Base-by-base conservation (phyloP, 2,329 filamentous ascomycete species). In the Paracoccidioides lutzii region DNA sequence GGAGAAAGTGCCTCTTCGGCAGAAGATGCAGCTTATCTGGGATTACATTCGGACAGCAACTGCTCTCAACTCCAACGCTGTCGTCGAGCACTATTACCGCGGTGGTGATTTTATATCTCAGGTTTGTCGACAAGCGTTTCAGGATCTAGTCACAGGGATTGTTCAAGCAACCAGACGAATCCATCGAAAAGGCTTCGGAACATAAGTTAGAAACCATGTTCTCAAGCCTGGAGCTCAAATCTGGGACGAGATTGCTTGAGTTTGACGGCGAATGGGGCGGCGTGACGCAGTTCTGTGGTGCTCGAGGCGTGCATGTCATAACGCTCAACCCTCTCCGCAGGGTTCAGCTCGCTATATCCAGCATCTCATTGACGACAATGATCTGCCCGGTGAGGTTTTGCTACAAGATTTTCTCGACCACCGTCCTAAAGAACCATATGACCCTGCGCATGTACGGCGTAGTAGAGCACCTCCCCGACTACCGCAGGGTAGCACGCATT, bases 241-340 rank as follows among this genome's bases (percentile, higher is more conserved):
- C 54, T n/a, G 59, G 58, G 1, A 57, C 57, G 56, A 56, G 56
- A 4, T 10, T 61, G 4, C 56, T 61, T 10, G 59, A 59, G 52
- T 55, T 61, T 41, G 59, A 58, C 5, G 58, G 59, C 28, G 59
- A 58, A n/a, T 61, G 59, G 59, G 58, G 59, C 45, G 56, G 58
- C 0, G 58, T 61, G 5, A 61, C 59, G 7, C 58, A 59, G 50
- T 61, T 58, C 42, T 61, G 59, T 40, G 58, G 56, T 41, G 54
- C 54, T 35, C 58, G 59, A 45, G 58, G 59, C 12, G 56, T 61
- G 6, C 58, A 61, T 42, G 59, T 61, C 44, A 61, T 58, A 0
- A 59, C 49, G 8, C 49, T 52, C 10, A 52, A 22, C 49, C 3
- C 28, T 52, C 14, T 14, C 49, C 49, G 30, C 7, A 52, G 33